Percentiles rank a stretch among this genome's conserved stretches.
These are phyloP conservation scores for Hirschioporus abietinus DNA, from an alignment of 768 basidiomycete genomes.

Conservation along the genomic window DNA sequence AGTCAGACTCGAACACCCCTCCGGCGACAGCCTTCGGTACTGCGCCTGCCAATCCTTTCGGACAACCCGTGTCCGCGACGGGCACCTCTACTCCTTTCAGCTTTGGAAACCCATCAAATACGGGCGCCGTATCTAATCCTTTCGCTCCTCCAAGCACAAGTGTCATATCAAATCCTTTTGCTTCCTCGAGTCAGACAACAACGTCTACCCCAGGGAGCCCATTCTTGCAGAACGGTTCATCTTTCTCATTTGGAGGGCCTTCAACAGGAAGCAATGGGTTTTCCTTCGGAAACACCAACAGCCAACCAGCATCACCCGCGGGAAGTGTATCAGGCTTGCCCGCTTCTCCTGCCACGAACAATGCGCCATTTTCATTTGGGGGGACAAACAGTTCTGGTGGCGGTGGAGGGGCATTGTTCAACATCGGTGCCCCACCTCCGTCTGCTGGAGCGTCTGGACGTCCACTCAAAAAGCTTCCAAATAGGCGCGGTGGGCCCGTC, in stretches of 20 bases:
- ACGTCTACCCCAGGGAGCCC: conserved; percentile 21
- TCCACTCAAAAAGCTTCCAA: conserved; percentile 53
- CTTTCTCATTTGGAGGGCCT: conserved; percentile 18
- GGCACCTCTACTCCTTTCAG: conserved; percentile 44
- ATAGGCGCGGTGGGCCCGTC: conserved; percentile 21
- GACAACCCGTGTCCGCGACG: conserved; percentile 28
- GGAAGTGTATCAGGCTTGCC: conserved; percentile 29
- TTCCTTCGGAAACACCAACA: conserved; percentile 39
- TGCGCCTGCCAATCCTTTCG: conserved; percentile 34
- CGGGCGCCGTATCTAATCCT: background rate
- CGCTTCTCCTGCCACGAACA: conserved; percentile 28
- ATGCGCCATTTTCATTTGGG: conserved; percentile 35
- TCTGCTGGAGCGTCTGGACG: conserved; percentile 20
- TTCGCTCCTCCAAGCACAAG: background rate
- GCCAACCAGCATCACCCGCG: conserved; percentile 58
- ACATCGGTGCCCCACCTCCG: conserved; percentile 53
- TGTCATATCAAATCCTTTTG: background rate
- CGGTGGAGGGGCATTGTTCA: conserved; percentile 41
- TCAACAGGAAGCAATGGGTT: conserved; percentile 33
- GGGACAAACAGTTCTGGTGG: conserved; percentile 27
- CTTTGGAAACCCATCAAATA: conserved; percentile 35
- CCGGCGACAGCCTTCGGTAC: conserved; percentile 27
- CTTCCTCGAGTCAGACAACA: background rate
- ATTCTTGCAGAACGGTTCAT: conserved; percentile 18
- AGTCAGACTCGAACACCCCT: conserved; percentile 42